Base-by-base conservation (phyloP, 108 stramenopile genomes). In the Cyclotella distinguenda region DNA sequence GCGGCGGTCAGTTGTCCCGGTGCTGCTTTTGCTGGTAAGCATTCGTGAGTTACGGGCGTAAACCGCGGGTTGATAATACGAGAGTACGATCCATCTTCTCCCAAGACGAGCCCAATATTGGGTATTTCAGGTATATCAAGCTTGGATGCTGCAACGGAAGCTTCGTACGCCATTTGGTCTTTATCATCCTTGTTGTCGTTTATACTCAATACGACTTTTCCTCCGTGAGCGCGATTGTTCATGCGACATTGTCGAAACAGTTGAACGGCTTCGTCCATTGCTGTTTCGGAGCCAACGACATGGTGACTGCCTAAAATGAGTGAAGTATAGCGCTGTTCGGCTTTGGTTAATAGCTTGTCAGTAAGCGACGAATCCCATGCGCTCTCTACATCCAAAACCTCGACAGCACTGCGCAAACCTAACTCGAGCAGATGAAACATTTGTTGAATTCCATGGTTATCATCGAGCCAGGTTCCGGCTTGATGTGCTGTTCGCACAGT, bases 1-100 rank as follows among this genome's bases (percentile, higher is more conserved):
- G 72, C 85, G 9, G 96, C 91, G 28, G 98, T 83, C 74, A 99
- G 52, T 70, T 99, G 98, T n/a, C 98, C 98, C 6, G 98, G 98
- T 9, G 98, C 98, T 12, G 98, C 98, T 57, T 86, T 87, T 66
- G 74, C 80, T 19, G 97, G 95, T 4, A 99, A 81, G 22, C 82
- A 79, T 55, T 94, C 90, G 70, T 97, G 97, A 7, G 94, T 97
- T 3, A 97, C 97, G 8, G 98, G 98, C 25, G 95, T 97, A 60
- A 95, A 97, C 0, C 91, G 83, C 15, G 82, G 55, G 61, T 97
- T 97, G 51, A 97, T 65, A n/a, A 99, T 78, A n/a, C 98, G 93
- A 39, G 91, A 94, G 51, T 86, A 88, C 26, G 82, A 60, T 46
- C 96, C 96, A 28, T 72, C 77, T 33, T 89, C 85, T 16, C 93